Percentiles rank a stretch among this genome's conserved stretches.
Evolutionary conservation across 2,329 filamentous ascomycete species (phyloP).

Genomic region (Colletotrichum echinochloae): DNA sequence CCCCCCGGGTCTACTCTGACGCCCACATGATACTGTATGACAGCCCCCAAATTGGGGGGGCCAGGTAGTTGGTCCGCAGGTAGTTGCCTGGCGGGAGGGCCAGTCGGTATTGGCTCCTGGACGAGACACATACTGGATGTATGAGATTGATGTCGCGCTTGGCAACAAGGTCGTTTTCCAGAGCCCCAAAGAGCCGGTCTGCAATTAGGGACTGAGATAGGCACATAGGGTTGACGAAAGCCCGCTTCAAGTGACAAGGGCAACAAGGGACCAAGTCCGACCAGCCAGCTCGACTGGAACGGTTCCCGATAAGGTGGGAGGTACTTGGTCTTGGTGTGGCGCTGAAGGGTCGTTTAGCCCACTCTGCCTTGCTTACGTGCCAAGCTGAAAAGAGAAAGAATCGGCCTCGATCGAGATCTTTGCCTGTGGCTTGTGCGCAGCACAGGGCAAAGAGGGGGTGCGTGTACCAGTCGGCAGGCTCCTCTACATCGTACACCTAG

Average conservation of each 20-base stretch:
- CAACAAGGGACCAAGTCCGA: conserved; percentile 5
- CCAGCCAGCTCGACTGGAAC: conserved; percentile 16
- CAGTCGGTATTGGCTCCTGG: neutral
- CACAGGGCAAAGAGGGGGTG: neutral
- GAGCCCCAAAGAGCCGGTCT: neutral
- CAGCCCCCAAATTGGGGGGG: neutral
- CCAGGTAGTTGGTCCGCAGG: neutral
- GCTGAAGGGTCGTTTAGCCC: conserved; percentile 24
- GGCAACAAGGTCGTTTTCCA: neutral
- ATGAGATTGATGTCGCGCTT: neutral
- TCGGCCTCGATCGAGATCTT: conserved; percentile 37
- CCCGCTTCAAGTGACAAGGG: neutral
- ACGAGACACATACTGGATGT: neutral
- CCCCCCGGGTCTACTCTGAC: neutral
- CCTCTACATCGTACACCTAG: no score
- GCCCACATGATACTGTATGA: conserved; percentile 2
- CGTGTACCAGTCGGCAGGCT: neutral
- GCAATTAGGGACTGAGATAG: neutral
- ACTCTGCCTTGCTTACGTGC: conserved; percentile 23
- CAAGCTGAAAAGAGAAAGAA: conserved; percentile 34
- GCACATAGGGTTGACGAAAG: neutral
- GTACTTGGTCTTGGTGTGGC: conserved; percentile 23
- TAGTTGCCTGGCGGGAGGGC: neutral
- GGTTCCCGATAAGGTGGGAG: conserved; percentile 20
- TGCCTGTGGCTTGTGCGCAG: conserved; percentile 28